Evolutionary conservation across 2,329 filamentous ascomycete species (phyloP).

Genomic region (Aspergillus carbonarius): DNA sequence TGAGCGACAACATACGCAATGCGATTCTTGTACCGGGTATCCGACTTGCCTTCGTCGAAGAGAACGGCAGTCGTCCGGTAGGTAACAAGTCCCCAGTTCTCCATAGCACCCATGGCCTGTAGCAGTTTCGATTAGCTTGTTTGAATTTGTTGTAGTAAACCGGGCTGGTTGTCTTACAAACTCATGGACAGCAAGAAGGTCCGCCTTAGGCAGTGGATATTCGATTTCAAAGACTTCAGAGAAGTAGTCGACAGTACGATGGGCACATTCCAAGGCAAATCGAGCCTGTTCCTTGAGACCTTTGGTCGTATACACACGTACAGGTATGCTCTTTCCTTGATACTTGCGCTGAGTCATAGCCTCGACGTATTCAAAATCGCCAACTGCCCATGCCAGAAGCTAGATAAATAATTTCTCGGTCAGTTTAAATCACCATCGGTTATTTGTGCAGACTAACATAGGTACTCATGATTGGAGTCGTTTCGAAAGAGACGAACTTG

Average conservation of each 20-base stretch:
- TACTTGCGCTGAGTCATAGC: constrained; percentile 86
- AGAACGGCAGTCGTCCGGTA: constrained; percentile 93
- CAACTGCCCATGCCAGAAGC: constrained; percentile 88
- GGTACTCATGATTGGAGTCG: constrained; percentile 87
- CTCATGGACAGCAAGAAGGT: constrained; percentile 87
- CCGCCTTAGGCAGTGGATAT: constrained; percentile 89
- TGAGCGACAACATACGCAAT: constrained; percentile 98
- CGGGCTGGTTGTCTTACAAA: constrained; percentile 61
- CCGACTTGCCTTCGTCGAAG: constrained; percentile 91
- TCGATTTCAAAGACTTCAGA: constrained; percentile 91
- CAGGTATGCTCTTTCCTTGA: constrained; percentile 84
- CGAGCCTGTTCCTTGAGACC: constrained; percentile 91
- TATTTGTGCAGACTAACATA: constrained; percentile 50
- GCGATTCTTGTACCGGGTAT: constrained; percentile 85
- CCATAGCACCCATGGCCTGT: constrained; percentile 70
- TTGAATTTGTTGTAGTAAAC: background rate
- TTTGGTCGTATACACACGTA: constrained; percentile 91
- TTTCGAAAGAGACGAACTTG: constrained; percentile 73
- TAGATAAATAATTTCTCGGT: constrained; percentile 57
- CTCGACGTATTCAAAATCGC: constrained; percentile 96
- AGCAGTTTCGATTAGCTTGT: background rate
- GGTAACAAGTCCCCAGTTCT: constrained; percentile 95
- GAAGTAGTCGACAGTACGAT: constrained; percentile 93
- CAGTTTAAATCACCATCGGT: constrained; percentile 28
- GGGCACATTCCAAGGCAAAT: constrained; percentile 86